phyloP scores from a whole-genome alignment of 129 eudicot genomes.

The Lactuca sativa region DNA sequence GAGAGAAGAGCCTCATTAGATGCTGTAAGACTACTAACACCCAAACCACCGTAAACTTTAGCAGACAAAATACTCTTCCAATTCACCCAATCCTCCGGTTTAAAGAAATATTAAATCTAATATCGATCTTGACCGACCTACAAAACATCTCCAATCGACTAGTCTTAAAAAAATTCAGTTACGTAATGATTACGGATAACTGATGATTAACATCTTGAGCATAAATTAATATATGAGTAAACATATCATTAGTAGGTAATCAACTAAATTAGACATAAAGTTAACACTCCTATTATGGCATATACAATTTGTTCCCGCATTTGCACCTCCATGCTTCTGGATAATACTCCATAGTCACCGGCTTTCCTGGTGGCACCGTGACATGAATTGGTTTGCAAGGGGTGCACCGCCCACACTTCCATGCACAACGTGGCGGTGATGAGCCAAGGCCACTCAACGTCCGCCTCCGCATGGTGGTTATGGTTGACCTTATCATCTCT shows the following conservation, averaged over 20 bases:
- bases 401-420: conserved; percentile 75
- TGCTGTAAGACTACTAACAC: too few species aligned
- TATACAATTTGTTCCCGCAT: conserved; percentile 72
- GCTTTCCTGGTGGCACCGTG: conserved; percentile 75
- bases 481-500: conserved; percentile 22
- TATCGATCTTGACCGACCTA: too few species aligned
- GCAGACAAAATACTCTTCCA: too few species aligned
- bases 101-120: too few species aligned
- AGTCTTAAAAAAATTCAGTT: too few species aligned
- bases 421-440: conserved; percentile 70
- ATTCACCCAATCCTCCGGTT: too few species aligned
- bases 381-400: conserved; percentile 83
- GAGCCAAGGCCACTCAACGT: conserved; percentile 60
- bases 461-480: conserved; percentile 32
- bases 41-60: too few species aligned
- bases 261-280: background rate
- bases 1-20: too few species aligned
- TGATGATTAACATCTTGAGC: background rate
- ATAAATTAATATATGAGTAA: too few species aligned
- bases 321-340: conserved; percentile 98
- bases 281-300: conserved; percentile 45
- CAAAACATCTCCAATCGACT: too few species aligned
- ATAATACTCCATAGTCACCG: conserved; percentile 75
- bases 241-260: background rate
- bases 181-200: background rate